These are phyloP conservation scores for Cryptococcus sp. DNA, from an alignment of 1,284 basidiomycete species.

Conservation along the genomic window DNA sequence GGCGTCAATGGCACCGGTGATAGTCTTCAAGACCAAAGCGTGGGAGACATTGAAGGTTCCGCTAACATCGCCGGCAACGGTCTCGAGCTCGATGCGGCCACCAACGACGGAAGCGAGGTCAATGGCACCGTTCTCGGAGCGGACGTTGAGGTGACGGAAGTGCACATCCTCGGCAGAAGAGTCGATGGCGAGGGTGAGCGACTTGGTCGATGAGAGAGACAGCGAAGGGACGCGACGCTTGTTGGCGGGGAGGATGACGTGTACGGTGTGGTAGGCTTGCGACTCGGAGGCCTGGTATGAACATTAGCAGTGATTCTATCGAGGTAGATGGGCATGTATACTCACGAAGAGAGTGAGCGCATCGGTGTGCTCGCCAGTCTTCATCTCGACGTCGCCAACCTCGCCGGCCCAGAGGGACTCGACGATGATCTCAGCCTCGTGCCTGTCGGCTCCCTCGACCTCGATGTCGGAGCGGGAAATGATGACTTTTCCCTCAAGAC, in stretches of 20 bases:
- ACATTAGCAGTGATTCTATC: neutral
- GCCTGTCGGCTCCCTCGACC: neutral
- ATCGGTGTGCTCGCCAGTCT: slow-evolving; percentile 7
- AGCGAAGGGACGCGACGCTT: slow-evolving; percentile 16
- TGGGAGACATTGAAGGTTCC: slow-evolving; percentile 40
- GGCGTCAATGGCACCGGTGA: slow-evolving; percentile 37
- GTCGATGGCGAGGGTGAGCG: slow-evolving; percentile 20
- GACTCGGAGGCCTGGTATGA: neutral
- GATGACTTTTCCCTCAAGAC: slow-evolving; percentile 19
- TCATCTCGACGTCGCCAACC: slow-evolving; percentile 19
- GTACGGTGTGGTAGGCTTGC: slow-evolving; percentile 18
- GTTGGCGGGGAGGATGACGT: slow-evolving; percentile 24
- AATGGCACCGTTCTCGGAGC: slow-evolving; percentile 21
- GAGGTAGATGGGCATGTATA: neutral
- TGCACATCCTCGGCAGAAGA: slow-evolving; percentile 20
- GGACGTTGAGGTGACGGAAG: slow-evolving; percentile 20
- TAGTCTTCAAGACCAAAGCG: slow-evolving; percentile 25
- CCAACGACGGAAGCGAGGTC: slow-evolving; percentile 12
- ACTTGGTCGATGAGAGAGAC: slow-evolving; percentile 16
- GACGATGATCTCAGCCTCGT: slow-evolving; percentile 20
- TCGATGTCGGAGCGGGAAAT: slow-evolving; percentile 22
- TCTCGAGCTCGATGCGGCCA: slow-evolving; percentile 17
- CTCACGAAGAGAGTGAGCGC: slow-evolving; percentile 19
- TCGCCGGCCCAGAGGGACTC: slow-evolving; percentile 23
- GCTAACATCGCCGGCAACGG: slow-evolving; percentile 20